Evolutionary conservation across 176 grass and related monocot species (phyloP), one percentile per base, ranked within the genome.

Genomic region (Metroxylon sagu): DNA sequence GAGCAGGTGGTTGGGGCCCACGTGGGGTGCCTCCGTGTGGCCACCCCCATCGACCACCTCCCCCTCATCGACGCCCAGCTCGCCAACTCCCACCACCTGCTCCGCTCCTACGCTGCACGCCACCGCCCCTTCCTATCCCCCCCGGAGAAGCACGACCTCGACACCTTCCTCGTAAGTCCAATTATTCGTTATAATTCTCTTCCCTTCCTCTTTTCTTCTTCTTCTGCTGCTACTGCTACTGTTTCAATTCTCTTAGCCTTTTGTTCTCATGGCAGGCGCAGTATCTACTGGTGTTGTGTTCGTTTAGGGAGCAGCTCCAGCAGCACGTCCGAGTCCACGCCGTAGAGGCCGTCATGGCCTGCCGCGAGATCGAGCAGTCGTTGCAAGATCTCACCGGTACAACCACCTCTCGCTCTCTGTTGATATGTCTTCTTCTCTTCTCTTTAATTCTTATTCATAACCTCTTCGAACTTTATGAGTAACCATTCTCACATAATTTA

Each of bases 301-400:
- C 94, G 67, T 99, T 99, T 76, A 56, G 94, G 26, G 94, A 99
- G 82, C 94, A 99, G 76, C 85, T 99, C 52, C 94, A 99, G 76
- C 94, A 99, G 80, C 94, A 99, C 59, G 94, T 99, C 70, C 77
- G 94, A 59, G 88, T 92, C 77, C 94, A 99, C 77, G 94, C 94
- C 68, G 94, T 99, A 60, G 94, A 99, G 94, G 94, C 94, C 56
- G 94, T 99, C 82, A 85, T 99, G 76, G 88, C 94, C 48, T 99
- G 94, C 87, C 85, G 88, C 15, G 94, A 99, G 76, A 99, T 99
- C 79, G 94, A 99, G 74, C 94, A 99, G 50, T 85, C 94, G 5
- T 68, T 99, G 35, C 94, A 99, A 62, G 94, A 93, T 73, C 72
- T 99, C 14, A 99, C 94, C 17, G 94, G 94, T 98, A 85, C 77